Evolutionary conservation across 2,329 filamentous ascomycete genomes (phyloP), one percentile per base, ranked within the genome.

Genomic region (Colletotrichum scovillei): DNA sequence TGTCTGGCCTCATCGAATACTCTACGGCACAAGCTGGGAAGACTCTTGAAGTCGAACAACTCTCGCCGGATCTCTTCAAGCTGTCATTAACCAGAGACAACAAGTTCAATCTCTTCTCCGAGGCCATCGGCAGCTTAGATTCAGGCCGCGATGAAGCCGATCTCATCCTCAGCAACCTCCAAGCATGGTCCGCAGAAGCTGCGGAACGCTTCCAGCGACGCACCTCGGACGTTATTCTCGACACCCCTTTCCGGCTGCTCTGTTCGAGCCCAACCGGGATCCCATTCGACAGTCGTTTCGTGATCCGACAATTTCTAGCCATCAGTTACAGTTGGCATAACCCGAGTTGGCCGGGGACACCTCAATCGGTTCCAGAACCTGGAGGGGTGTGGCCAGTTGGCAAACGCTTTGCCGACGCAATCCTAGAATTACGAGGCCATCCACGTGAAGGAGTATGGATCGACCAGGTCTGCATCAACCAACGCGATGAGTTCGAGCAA

Each of bases 401-500:
- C 30, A 49, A 32, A 8, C 62, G 62, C 8, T 70, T 70, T 24
- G 60, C 67, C 16, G 8, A 35, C 8, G 67, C 53, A n/a, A 66
- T 70, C 2, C 11, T 70, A 1, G n/a, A 32, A 46, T 24, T 35
- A 30, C 55, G 67, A 24, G 62, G 62, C 1, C 35, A 66, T 35
- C 12, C 22, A 12, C 53, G 53, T n/a, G 67, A 70, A 7, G 67
- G 67, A 5, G 28, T 72, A 1, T 84, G 82, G 82, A 81, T 83
- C 4, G 82, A 84, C 60, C 82, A 84, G 75, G 75, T 84, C 49
- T 84, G 82, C 72, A 84, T 84, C 68, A 81, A 84, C 65, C 82
- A 84, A 74, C 74, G 78, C 6, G 79, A 84, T 60, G 76, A 82
- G n/a, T 72, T 70, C 1, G 82, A 84, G 72, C 67, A 72, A 26